A percentile compares a stretch with the other conserved stretches of the same genome.
phyloP scores from a whole-genome alignment of 208 protist genomes.

The Trypanosoma brucei region DNA sequence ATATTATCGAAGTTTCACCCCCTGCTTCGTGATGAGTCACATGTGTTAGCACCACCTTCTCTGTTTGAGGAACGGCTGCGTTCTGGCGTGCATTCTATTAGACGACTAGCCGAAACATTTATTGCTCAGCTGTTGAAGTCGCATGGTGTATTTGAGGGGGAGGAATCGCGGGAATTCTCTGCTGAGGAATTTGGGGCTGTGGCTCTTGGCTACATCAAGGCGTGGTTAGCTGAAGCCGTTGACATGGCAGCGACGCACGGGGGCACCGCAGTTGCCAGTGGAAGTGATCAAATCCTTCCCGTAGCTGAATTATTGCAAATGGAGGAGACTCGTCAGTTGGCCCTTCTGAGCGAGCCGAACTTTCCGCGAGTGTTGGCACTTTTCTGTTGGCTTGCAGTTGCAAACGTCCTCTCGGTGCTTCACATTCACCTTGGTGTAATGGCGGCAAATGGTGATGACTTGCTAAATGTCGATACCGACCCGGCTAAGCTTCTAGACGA shows the following conservation, averaged over 20 bases:
- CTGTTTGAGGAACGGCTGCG: constrained; percentile 31
- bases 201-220: constrained; percentile 22
- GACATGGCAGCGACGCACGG: constrained; percentile 9
- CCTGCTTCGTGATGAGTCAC: constrained; percentile 38
- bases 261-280: too few species aligned
- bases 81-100: constrained; percentile 2
- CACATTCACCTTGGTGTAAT: constrained; percentile 12
- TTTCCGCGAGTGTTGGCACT: constrained; percentile 11
- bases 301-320: constrained; percentile 6
- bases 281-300: neutral
- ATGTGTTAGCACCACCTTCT: constrained; percentile 42
- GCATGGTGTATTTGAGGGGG: constrained; percentile 4
- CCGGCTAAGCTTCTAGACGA: constrained; percentile 7
- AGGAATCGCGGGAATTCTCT: neutral
- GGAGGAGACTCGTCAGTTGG: neutral
- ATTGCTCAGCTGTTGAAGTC: constrained; percentile 6
- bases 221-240: constrained; percentile 29
- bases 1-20: constrained; percentile 55
- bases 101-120: constrained; percentile 4
- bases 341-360: constrained; percentile 3
- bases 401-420: constrained; percentile 16
- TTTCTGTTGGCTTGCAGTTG: constrained; percentile 21
- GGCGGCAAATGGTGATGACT: neutral
- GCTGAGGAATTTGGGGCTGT: constrained; percentile 10
- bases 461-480: constrained; percentile 7